A percentile compares a stretch with the other conserved stretches of the same genome.
These are phyloP conservation scores for Agapanthus africanus DNA, from an alignment of 106 monocot species.

Conservation along the genomic window DNA sequence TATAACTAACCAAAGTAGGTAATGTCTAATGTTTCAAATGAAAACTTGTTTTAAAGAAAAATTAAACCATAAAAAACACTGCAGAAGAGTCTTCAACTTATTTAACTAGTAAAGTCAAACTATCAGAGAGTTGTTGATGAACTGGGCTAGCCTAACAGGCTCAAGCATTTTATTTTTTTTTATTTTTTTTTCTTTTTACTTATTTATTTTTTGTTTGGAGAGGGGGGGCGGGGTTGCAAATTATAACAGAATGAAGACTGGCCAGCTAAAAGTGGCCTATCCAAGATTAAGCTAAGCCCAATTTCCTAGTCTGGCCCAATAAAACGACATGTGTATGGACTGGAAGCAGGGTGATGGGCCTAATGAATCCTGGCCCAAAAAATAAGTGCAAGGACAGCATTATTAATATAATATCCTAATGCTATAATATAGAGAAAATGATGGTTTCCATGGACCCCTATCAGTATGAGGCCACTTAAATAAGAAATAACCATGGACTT, in stretches of 20 bases:
- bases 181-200: too few relatives aligned
- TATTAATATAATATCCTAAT: background rate
- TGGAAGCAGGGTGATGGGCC: background rate
- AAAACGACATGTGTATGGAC: background rate
- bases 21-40: background rate
- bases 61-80: background rate
- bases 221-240: too few relatives aligned
- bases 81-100: background rate
- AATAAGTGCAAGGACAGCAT: background rate
- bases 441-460: background rate
- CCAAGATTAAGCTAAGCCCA: background rate
- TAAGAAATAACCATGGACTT: too few relatives aligned
- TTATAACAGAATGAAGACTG: too few relatives aligned
- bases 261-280: too few relatives aligned
- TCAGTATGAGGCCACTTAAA: background rate
- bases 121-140: background rate
- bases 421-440: background rate
- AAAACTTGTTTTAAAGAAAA: slow-evolving; percentile 1
- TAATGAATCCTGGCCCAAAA: background rate
- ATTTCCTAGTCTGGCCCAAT: background rate
- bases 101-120: background rate
- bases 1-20: background rate
- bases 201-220: too few relatives aligned
- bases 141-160: background rate
- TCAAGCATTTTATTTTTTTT: too few relatives aligned